Conservation (phyloP, 2,329 filamentous ascomycete species). For the Apiospora arundinis region DNA sequence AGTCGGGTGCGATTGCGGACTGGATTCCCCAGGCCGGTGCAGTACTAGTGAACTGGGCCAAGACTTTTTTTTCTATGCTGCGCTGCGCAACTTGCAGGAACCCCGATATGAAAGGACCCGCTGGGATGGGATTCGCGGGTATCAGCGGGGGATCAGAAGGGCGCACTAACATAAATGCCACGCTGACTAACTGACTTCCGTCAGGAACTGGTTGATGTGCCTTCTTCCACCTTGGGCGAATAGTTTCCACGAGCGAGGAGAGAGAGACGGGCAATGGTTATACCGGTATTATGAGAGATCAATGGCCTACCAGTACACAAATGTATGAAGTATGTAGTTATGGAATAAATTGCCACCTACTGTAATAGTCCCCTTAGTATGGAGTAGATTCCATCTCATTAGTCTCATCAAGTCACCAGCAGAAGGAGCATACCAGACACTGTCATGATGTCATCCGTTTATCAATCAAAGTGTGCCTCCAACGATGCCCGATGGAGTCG, state of each 20-base stretch:
- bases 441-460: conserved; percentile 11
- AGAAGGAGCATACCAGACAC: background rate
- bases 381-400: background rate
- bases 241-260: background rate
- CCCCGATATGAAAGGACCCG: conserved; percentile 9
- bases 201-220: background rate
- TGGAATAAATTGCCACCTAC: background rate
- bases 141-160: conserved; percentile 9
- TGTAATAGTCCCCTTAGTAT: background rate
- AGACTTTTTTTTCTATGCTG: conserved; percentile 16
- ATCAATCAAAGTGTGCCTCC: background rate
- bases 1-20: conserved; percentile 10
- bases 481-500: background rate
- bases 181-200: background rate
- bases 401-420: background rate
- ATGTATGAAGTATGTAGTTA: too few relatives aligned
- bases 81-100: conserved; percentile 10
- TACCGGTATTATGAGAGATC: background rate
- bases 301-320: too few relatives aligned
- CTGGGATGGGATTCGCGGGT: conserved; percentile 5
- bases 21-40: conserved; percentile 3
- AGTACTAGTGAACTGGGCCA: conserved; percentile 10
- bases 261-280: background rate
- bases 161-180: background rate
- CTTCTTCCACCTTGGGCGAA: background rate